phyloP scores from a whole-genome alignment of 2,329 filamentous ascomycete species.

The Fragosphaeria purpurea region DNA sequence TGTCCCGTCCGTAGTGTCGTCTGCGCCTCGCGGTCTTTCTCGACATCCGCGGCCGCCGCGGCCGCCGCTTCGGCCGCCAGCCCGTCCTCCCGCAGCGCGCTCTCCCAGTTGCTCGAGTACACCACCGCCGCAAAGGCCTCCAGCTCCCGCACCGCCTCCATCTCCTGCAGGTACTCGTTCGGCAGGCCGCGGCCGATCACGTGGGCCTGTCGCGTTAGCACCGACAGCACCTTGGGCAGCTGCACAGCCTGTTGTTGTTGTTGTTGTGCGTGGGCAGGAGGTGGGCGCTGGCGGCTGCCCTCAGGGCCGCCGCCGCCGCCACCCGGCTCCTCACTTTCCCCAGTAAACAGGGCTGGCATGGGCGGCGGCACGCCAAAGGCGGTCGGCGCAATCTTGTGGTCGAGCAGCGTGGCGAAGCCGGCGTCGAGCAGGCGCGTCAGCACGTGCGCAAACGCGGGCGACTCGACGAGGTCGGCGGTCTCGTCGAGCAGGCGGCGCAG shows the following conservation, averaged over 20 bases:
- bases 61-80: slow-evolving; percentile 26
- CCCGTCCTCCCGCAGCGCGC: slow-evolving; percentile 46
- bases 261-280: too few species aligned
- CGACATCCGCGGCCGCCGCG: slow-evolving; percentile 6
- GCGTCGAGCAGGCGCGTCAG: slow-evolving; percentile 78
- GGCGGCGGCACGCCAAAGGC: slow-evolving; percentile 57
- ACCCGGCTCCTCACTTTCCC: not conserved
- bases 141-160: slow-evolving; percentile 66
- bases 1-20: not conserved
- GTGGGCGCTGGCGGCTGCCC: slow-evolving; percentile 34
- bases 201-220: slow-evolving; percentile 85
- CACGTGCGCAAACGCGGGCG: slow-evolving; percentile 80
- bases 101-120: slow-evolving; percentile 75
- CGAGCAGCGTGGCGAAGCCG: slow-evolving; percentile 73
- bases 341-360: slow-evolving; percentile 4
- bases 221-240: slow-evolving; percentile 79
- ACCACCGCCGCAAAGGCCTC: slow-evolving; percentile 81
- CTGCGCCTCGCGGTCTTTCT: slow-evolving; percentile 11
- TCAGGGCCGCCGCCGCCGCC: slow-evolving; percentile 28
- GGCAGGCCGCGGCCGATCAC: slow-evolving; percentile 70
- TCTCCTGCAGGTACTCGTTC: slow-evolving; percentile 61
- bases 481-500: slow-evolving; percentile 85
- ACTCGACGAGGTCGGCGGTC: slow-evolving; percentile 91
- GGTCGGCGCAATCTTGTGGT: slow-evolving; percentile 68
- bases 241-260: slow-evolving; percentile 49